Evolutionary conservation across 2,329 filamentous ascomycete genomes (phyloP).

Genomic region (Colletotrichum caudatum): DNA sequence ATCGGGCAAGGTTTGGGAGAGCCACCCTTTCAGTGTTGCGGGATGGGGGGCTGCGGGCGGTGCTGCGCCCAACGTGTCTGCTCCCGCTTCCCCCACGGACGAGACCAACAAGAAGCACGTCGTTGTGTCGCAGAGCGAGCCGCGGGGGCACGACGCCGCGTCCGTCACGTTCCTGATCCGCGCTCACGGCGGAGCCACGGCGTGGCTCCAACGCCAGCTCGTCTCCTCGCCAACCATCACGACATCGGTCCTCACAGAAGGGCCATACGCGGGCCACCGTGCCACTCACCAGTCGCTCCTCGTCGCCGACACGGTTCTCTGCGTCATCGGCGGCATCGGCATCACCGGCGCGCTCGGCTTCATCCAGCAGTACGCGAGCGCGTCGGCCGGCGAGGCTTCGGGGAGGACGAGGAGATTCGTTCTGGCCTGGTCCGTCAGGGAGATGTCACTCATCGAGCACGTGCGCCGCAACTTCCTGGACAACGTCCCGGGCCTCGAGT

Average conservation of each 20-base stretch:
- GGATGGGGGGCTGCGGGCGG: background rate
- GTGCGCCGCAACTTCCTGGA: constrained; percentile 34
- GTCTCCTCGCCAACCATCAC: background rate
- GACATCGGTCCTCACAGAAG: constrained; percentile 14
- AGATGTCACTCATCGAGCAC: constrained; percentile 37
- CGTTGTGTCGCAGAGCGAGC: background rate
- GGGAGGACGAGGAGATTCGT: constrained; percentile 34
- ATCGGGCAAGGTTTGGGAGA: constrained; percentile 51
- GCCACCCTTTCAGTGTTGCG: constrained; percentile 49
- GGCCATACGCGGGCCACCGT: constrained; percentile 15
- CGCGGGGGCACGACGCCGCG: background rate
- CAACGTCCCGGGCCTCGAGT: constrained; percentile 31
- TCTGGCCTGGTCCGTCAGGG: constrained; percentile 47
- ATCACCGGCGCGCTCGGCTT: constrained; percentile 49
- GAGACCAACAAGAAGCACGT: background rate
- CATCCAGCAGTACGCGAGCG: constrained; percentile 35
- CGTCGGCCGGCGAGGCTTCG: background rate
- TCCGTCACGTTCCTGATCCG: constrained; percentile 23
- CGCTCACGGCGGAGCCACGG: constrained; percentile 8
- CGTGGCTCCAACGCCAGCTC: constrained; percentile 5
- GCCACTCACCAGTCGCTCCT: constrained; percentile 6
- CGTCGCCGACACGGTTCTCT: constrained; percentile 47
- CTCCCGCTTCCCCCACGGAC: background rate
- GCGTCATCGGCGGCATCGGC: constrained; percentile 51
- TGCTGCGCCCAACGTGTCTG: background rate